Conservation (phyloP, 129 eudicot genomes). For the Heracleum sosnowskyi region DNA sequence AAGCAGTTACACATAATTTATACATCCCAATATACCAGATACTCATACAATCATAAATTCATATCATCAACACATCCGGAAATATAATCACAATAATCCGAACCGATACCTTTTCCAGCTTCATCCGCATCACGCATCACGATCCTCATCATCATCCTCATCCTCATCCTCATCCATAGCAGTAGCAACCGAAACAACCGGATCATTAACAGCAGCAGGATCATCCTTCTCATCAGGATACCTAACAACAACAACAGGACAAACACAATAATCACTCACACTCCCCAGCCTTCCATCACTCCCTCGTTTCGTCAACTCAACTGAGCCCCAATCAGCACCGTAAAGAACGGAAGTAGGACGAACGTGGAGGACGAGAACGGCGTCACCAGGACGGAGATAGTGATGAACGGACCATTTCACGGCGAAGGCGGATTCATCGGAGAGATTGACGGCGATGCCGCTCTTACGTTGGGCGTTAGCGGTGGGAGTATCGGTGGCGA, state of each 20-base stretch:
- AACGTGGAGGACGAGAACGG: conserved; percentile 81
- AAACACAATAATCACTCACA: conserved; percentile 91
- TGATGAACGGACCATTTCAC: conserved; percentile 91
- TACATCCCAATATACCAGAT: background rate
- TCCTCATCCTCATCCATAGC: conserved; percentile 38
- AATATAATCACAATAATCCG: background rate
- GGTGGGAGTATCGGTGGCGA: conserved; percentile 68
- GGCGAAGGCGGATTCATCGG: conserved; percentile 85
- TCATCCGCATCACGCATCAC: conserved; percentile 63
- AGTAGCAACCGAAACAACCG: conserved; percentile 32
- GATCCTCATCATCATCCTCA: conserved; percentile 44
- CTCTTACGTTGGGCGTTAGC: conserved; percentile 70
- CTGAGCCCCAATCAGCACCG: conserved; percentile 98
- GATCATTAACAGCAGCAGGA: conserved; percentile 25
- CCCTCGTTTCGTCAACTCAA: conserved; percentile 52
- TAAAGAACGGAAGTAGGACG: conserved; percentile 94
- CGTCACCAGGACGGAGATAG: conserved; percentile 92
- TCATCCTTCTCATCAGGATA: conserved; percentile 76
- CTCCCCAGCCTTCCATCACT: conserved; percentile 77
- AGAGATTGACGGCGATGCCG: conserved; percentile 88
- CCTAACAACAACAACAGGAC: conserved; percentile 89
- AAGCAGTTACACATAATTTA: background rate
- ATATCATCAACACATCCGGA: conserved; percentile 1
- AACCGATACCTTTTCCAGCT: conserved; percentile 41
- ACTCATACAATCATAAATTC: background rate